Evolutionary conservation across 2,329 filamentous ascomycete species (phyloP), one percentile per base, ranked within the genome.

Genomic region (Aspergillus pseudoviridinutans): DNA sequence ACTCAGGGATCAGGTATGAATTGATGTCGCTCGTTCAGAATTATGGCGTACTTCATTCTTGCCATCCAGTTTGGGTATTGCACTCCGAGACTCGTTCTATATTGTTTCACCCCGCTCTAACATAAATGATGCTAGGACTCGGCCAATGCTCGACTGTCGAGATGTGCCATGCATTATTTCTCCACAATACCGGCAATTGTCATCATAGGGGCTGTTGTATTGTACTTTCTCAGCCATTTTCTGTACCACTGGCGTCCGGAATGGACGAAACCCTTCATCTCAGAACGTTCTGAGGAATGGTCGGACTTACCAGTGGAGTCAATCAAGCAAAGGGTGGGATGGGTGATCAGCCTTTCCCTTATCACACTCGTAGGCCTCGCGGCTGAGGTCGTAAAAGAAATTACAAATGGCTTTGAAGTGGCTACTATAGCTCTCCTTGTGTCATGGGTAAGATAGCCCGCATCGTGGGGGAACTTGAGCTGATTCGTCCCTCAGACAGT

Each of bases 221-320:
- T 63, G 27, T 68, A 75, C 56, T 6, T 74, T 8, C 44, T 74
- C n/a, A 62, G 60, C 4, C 61, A 63, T 25, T 41, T 67, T 1
- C 47, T 71, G 1, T 54, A 59, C 28, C 58, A 57, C 38, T 68
- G 63, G 64, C 71, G 74, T 46, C 79, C 83, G 35, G 69, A 64
- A 71, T 86, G 84, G 83, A 77, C 76, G 22, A 73, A 66, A 50
- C 74, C 80, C 3, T 85, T 86, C 58, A 70, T 85, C 20, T 64
- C 75, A 20, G 81, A 84, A 58, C 61, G 70, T 22, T 61, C 64
- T 20, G 66, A 68, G 35, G 62, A 67, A 38, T 57, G 50, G 46
- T 51, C 63, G 44, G 69, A 73, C 49, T 61, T 71, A 51, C 71
- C 67, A 54, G 70, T 64, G 51, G 76, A 69, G 58, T 66, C 63